Evolutionary conservation across 371 early-diverging fungal genomes (phyloP), one percentile per base, ranked within the genome.

Genomic region (Fennellomyces sp.): DNA sequence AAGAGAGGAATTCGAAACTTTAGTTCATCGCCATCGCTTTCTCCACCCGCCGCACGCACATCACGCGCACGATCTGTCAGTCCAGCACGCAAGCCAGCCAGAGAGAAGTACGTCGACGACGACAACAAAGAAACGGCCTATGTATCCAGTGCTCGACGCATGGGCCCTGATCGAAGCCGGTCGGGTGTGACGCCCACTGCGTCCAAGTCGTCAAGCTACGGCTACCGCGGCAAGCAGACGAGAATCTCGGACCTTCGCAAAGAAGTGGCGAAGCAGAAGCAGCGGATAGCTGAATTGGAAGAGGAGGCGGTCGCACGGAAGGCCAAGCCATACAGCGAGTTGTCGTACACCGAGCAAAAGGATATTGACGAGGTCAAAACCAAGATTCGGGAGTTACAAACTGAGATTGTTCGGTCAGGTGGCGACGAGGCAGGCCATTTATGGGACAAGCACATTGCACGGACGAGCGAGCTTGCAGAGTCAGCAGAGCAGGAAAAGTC

Each of bases 101-200:
- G 52, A 19, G 66, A 65, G 12, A 62, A 65, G 39, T 70, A 69
- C 52, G 65, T 55, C 27, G 80, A 79, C 31, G 66, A 73, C 23
- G 67, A 66, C 25, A 63, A 61, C 36, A 52, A 58, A 11, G 82
- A 84, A 26, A 75, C 76, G 15, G 86, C 79, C 0, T 88, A 88
- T 63, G 84, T 88, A 11, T 86, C 86, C 0, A 83, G 84, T 36
- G 83, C 86, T 13, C 81, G 88, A 19, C 76, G 81, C 21, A 78
- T 74, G 75, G 81, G 81, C 0, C 78, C 76, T 21, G 78, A 78
- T 51, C 61, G 84, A 58, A 75, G 76, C 57, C 52, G 60, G 13
- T 72, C 72, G 51, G 47, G 63, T 36, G 56, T 39, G 35, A 64
- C 58, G 28, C 52, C 68, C 15, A 48, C 79, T 17, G 56, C 66